Percentiles rank a stretch among this genome's conserved stretches.
Evolutionary conservation across 2,329 filamentous ascomycete genomes (phyloP).

Genomic region (Ophiostoma australiae): DNA sequence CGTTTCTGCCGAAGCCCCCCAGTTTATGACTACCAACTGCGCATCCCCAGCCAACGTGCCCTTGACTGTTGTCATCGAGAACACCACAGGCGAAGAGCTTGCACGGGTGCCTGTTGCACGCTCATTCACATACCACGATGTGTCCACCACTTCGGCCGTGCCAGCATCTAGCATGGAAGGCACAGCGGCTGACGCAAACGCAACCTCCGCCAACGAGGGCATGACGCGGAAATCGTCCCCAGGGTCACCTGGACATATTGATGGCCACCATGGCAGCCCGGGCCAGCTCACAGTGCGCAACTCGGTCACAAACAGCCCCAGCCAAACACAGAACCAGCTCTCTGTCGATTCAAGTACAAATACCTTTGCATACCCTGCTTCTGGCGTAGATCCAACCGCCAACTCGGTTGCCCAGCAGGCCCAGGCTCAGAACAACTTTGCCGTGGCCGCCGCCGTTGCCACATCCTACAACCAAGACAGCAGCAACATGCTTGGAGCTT

Average conservation of each 20-base stretch:
- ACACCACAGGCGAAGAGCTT: constrained; percentile 48
- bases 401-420: constrained; percentile 34
- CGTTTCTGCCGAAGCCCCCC: constrained; percentile 67
- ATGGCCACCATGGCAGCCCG: constrained; percentile 41
- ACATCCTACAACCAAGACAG: constrained; percentile 38
- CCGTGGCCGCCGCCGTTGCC: constrained; percentile 27
- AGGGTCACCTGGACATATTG: constrained; percentile 42
- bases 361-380: constrained; percentile 53
- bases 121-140: constrained; percentile 42
- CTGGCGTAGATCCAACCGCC: constrained; percentile 43
- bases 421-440: constrained; percentile 38
- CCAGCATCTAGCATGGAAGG: constrained; percentile 31
- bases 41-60: constrained; percentile 47
- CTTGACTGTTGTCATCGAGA: constrained; percentile 51
- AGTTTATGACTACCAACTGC: constrained; percentile 48
- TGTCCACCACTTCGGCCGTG: constrained; percentile 27
- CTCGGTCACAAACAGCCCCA: constrained; percentile 33
- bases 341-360: constrained; percentile 46
- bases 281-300: constrained; percentile 35
- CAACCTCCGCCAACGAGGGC: constrained; percentile 37
- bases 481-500: constrained; percentile 53
- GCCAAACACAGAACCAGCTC: constrained; percentile 31
- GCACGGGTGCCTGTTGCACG: constrained; percentile 45
- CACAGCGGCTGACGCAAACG: constrained; percentile 20
- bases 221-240: constrained; percentile 39